Evolutionary conservation across 2,329 filamentous ascomycete genomes (phyloP).

Genomic region (Fusarium duplospermum): DNA sequence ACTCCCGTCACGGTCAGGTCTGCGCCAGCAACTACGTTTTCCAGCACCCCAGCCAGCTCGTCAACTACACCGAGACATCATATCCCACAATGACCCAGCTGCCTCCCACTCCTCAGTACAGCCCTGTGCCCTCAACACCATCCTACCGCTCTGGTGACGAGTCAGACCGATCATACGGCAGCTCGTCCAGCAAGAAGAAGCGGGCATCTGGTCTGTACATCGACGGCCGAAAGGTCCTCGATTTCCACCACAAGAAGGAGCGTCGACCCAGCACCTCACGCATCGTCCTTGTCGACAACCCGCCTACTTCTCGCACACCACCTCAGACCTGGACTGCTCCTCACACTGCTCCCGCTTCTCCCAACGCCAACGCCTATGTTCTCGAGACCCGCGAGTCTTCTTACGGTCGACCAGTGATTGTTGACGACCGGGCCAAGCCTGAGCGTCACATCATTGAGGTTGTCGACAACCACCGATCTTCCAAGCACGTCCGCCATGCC

Average conservation of each 20-base stretch:
- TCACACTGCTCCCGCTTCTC: constrained; percentile 56
- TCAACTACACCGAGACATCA: constrained; percentile 46
- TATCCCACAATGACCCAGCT: constrained; percentile 49
- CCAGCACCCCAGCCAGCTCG: constrained; percentile 55
- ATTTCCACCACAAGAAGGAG: constrained; percentile 48
- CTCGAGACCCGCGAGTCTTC: constrained; percentile 38
- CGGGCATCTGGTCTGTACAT: constrained; percentile 52
- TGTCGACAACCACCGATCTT: constrained; percentile 46
- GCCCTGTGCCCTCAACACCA: constrained; percentile 45
- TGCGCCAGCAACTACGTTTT: constrained; percentile 57
- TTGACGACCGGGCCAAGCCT: constrained; percentile 50
- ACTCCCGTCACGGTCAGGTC: constrained; percentile 53
- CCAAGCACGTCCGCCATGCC: constrained; percentile 51
- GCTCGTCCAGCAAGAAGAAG: constrained; percentile 47
- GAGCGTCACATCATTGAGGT: constrained; percentile 52
- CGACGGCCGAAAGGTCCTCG: constrained; percentile 52
- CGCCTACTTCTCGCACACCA: constrained; percentile 59
- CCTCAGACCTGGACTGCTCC: constrained; percentile 56
- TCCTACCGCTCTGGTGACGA: constrained; percentile 53
- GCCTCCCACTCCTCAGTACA: constrained; percentile 56
- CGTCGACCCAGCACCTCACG: constrained; percentile 45
- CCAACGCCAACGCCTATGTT: constrained; percentile 45
- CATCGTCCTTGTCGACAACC: constrained; percentile 58
- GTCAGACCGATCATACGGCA: constrained; percentile 51
- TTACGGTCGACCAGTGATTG: constrained; percentile 51